Evolutionary conservation across 2,329 filamentous ascomycete genomes (phyloP), one percentile per base, ranked within the genome.

Genomic region (Cercospora sp.): DNA sequence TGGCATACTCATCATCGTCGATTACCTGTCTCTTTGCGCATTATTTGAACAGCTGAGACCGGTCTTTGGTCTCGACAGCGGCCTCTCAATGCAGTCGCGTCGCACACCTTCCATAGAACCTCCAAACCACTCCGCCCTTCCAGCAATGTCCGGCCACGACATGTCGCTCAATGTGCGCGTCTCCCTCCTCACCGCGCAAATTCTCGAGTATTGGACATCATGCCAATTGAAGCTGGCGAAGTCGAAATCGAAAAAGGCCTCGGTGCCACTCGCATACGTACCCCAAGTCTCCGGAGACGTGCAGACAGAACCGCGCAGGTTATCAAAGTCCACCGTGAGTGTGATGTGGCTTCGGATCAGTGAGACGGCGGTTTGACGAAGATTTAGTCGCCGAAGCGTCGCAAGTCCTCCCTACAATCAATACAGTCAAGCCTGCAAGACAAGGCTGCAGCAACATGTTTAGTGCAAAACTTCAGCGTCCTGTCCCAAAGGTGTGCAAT

Each of bases 401-500:
- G 62, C 61, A 61, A 62, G 18, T 65, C 62, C 24, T 65, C 62
- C 18, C 55, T 65, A n/a, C 62, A 65, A 28, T 65, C 62, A 7
- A 43, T 65, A 10, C 62, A 65, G 26, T 65, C 62, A 5, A 65
- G 53, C 18, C 34, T 58, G 40, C 68, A 66, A 53, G 63, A 68
- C 16, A 70, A 70, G 61, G 66, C 69, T 28, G 63, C 61, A 21
- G 69, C 69, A 12, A 70, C 69, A 32, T 70, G 69, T 62, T 32
- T 70, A 12, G 61, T 68, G 5, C 69, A 70, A 32, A 63, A 66
- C 40, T 57, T 69, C n/a, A 68, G 53, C 26, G 66, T 70, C 24
- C 61, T 70, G n/a, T 70, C 69, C 58, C 69, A 70, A 61, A 70
- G 66, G 69, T 70, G 37, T 57, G 66, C 53, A 34, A 8, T 45